These are phyloP conservation scores for Viola odorata DNA, from an alignment of 345 rosid genomes.

Conservation along the genomic window DNA sequence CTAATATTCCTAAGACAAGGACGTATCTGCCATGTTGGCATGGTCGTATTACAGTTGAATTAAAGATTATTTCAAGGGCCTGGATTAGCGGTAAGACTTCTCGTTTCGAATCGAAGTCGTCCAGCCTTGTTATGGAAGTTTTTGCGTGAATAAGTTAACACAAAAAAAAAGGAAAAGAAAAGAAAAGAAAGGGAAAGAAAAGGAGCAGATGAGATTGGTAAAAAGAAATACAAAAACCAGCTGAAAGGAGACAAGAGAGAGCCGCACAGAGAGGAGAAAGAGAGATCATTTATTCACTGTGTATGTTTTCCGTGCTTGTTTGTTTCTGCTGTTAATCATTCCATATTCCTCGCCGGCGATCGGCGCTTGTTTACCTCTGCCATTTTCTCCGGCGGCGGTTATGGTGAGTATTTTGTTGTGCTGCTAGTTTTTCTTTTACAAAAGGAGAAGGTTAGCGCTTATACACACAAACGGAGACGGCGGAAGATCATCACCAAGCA, in stretches of 20 bases:
- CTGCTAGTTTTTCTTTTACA: background rate
- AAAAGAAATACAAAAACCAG: constrained; percentile 8
- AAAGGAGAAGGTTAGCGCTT: background rate
- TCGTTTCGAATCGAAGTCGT: constrained; percentile 34
- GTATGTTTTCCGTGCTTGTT: background rate
- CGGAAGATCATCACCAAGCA: constrained; percentile 29
- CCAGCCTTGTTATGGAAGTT: constrained; percentile 9
- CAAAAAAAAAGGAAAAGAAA: constrained; percentile 1
- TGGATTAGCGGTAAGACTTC: background rate
- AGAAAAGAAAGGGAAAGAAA: constrained; percentile 3
- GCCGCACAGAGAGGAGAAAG: constrained; percentile 5
- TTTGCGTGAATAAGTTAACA: constrained; percentile 12
- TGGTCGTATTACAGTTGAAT: constrained; percentile 14
- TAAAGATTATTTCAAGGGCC: constrained; percentile 10
- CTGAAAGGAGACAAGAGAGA: constrained; percentile 2
- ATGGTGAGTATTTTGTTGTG: constrained; percentile 5
- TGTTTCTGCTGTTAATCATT: background rate
- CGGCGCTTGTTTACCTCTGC: background rate
- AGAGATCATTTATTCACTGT: background rate
- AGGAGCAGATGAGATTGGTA: constrained; percentile 3
- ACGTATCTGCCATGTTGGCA: constrained; percentile 49
- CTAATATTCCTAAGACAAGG: constrained; percentile 30
- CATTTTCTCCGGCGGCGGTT: background rate
- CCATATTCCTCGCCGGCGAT: no score
- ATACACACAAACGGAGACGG: constrained; percentile 48